Evolutionary conservation across 805 yeast genomes (phyloP).

Genomic region (Zygotorulaspora sp.): DNA sequence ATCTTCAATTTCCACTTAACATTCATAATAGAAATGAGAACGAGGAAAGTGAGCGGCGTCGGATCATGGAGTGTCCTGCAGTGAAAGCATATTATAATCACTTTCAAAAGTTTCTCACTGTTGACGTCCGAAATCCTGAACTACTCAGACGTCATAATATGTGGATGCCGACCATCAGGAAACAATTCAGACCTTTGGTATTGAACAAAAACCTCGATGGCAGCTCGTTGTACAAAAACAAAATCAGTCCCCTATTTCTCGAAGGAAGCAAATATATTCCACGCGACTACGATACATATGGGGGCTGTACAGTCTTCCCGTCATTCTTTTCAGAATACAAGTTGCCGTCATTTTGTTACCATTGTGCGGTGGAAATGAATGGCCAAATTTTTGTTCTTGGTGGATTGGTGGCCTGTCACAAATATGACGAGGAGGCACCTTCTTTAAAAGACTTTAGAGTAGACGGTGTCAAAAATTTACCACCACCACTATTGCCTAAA

Average conservation of each 20-base stretch:
- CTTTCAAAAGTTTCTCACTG: slow-evolving; percentile 23
- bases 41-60: slow-evolving; percentile 9
- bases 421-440: slow-evolving; percentile 27
- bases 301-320: slow-evolving; percentile 26
- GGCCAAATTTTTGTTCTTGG: slow-evolving; percentile 43
- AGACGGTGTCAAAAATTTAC: slow-evolving; percentile 41
- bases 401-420: slow-evolving; percentile 38
- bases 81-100: slow-evolving; percentile 22
- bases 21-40: background rate
- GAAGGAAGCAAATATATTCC: slow-evolving; percentile 26
- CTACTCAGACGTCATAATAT: slow-evolving; percentile 24
- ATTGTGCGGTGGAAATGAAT: slow-evolving; percentile 39
- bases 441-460: slow-evolving; percentile 37
- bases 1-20: slow-evolving; percentile 3
- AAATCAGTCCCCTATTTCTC: slow-evolving; percentile 25
- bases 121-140: slow-evolving; percentile 18
- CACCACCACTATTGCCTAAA: slow-evolving; percentile 42
- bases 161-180: slow-evolving; percentile 29
- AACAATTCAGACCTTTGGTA: slow-evolving; percentile 11
- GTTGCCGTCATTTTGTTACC: slow-evolving; percentile 43
- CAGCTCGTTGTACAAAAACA: slow-evolving; percentile 10
- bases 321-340: slow-evolving; percentile 38
- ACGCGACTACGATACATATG: slow-evolving; percentile 22
- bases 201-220: background rate
- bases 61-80: slow-evolving; percentile 6